Evolutionary conservation across 768 basidiomycete species (phyloP).

Genomic region (Tulasnella calospora): DNA sequence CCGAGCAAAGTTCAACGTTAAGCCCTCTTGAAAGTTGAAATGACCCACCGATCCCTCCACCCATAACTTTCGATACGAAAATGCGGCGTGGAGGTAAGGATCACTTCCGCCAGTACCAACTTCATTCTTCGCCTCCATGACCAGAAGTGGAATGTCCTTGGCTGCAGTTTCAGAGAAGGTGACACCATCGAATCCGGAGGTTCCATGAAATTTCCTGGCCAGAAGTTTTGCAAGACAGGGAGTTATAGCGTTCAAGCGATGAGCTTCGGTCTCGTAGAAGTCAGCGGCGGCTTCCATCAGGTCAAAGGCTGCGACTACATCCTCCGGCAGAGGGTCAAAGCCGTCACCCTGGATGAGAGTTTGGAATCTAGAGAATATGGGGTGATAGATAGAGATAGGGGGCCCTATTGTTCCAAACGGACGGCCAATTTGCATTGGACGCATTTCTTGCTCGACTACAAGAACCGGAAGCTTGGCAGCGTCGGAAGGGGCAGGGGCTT

Average conservation of each 20-base stretch:
- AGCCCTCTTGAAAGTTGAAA: neutral
- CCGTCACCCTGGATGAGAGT: neutral
- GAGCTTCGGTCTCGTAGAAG: neutral
- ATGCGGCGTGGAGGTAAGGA: slow-evolving; percentile 16
- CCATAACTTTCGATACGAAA: slow-evolving; percentile 22
- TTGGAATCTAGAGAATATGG: slow-evolving; percentile 20
- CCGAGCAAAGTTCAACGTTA: neutral
- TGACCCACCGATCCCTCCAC: neutral
- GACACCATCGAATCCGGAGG: neutral
- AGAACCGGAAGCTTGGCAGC: neutral
- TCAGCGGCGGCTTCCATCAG: neutral
- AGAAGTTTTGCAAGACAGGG: neutral
- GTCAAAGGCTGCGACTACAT: neutral
- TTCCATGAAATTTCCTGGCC: too few species aligned
- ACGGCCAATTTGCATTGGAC: slow-evolving; percentile 13
- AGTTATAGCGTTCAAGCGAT: neutral
- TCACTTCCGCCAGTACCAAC: slow-evolving; percentile 17
- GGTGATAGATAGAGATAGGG: slow-evolving; percentile 22
- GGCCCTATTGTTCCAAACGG: slow-evolving; percentile 9
- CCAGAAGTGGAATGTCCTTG: neutral
- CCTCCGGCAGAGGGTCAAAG: neutral
- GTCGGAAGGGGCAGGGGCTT: neutral
- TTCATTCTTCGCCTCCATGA: slow-evolving; percentile 23
- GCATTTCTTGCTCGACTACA: neutral
- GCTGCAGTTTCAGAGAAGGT: too few species aligned